Base-by-base conservation (phyloP, 2,329 filamentous ascomycete species). In the Clarireedia monteithiana region DNA sequence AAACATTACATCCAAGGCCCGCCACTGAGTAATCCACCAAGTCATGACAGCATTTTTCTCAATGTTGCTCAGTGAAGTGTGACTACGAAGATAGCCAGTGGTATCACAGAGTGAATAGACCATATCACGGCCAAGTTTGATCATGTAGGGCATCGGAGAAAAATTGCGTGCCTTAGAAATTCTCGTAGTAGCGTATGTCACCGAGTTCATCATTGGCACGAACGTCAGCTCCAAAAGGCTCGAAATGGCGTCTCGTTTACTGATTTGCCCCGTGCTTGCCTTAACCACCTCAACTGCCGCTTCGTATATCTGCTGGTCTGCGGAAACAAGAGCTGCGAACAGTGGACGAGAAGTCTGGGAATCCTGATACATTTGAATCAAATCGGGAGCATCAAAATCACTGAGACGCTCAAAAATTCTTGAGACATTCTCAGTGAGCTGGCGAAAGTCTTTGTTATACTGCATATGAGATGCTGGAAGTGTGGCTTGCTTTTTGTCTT, bases 21-120 rank as follows among this genome's bases (percentile, higher is more conserved):
- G 79, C 95, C 95, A 99, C 63, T 91, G 81, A 56, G 83, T 81
- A 58, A 83, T 80, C 95, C 95, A 99, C 74, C 95, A 89, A 80
- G 66, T 87, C 45, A 60, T 55, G 17, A 69, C 52, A 6, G 56
- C 85, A 73, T 59, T 83, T 80, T 61, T 61, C 20, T 70, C 68
- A 5, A 50, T 42, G 9, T 45, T 57, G 7, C 56, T 58, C 12
- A 68, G 61, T 14, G 49, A 55, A 15, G 64, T 56, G 20, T 64
- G 62, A 27, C 58, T 61, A 48, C 68, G 65, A 23, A 70, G 58
- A 17, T 84, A 74, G 47, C 83, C 83, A 2, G 73, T 73, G 4
- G 78, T 74, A 56, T 84, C 81, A 60, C 77, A 80, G 26, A 86
- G 73, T 24, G 76, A 77, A 24, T 73, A 74, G 2, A 85, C 70